A percentile compares a stretch with the other conserved stretches of the same genome.
Evolutionary conservation across 1,284 basidiomycete species (phyloP).

Genomic region (Chondrostereum purpureum): DNA sequence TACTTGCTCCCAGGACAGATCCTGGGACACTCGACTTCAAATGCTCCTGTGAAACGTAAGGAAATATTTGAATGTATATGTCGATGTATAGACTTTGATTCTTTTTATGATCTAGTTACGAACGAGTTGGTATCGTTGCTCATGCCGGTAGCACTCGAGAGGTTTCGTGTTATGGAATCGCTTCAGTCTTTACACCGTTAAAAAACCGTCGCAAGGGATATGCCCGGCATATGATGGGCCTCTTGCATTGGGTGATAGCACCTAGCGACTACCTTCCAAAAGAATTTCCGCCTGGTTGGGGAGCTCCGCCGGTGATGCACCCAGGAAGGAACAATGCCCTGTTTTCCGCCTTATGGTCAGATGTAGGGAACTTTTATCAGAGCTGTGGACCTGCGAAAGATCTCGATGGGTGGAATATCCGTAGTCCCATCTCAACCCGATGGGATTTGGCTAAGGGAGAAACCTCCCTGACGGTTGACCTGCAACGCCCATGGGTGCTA

Average conservation of each 20-base stretch:
- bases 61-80: background rate
- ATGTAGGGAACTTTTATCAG: conserved; percentile 54
- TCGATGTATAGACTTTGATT: background rate
- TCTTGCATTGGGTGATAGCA: conserved; percentile 45
- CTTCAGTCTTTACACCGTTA: conserved; percentile 43
- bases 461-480: conserved; percentile 1
- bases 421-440: conserved; percentile 33
- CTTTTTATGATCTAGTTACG: no score
- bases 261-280: conserved; percentile 15
- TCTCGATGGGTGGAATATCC: conserved; percentile 42
- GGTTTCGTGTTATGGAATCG: conserved; percentile 37
- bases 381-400: conserved; percentile 29
- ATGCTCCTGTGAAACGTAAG: conserved; percentile 38
- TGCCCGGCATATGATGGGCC: conserved; percentile 44
- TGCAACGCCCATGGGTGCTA: conserved; percentile 29
- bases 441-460: conserved; percentile 28
- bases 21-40: conserved; percentile 32
- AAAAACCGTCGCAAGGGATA: conserved; percentile 41
- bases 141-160: conserved; percentile 13
- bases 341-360: conserved; percentile 59
- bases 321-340: conserved; percentile 23
- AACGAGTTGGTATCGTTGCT: conserved; percentile 23
- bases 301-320: conserved; percentile 23
- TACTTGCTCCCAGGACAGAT: conserved; percentile 34
- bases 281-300: conserved; percentile 31